Base-by-base conservation (phyloP, 176 grass and related monocot genomes). In the Chloris gayana region DNA sequence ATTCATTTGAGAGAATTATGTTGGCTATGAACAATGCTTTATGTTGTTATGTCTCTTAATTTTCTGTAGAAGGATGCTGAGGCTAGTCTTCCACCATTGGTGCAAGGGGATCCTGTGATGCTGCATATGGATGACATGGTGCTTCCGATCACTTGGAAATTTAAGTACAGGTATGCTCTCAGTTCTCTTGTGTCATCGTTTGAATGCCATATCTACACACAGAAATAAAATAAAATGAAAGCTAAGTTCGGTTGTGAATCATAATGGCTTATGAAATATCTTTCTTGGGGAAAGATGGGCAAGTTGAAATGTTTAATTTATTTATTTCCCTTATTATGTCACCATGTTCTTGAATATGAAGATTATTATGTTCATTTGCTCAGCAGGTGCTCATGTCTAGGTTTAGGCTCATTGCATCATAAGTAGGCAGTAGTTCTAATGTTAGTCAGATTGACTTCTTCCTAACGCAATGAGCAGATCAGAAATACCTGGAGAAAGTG, bases 11-110 rank as follows among this genome's bases (percentile, higher is more conserved):
- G 54, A 84, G 35, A 71, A 63, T 39, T 34, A 12, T 69, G 33
- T 37, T 44, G 64, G 4, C 32, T 68, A 21, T 74, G 42, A 75
- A 64, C 71, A 64, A 80, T 42, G 9, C 42, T 84, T 68, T 69
- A 56, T 75, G 32, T 22, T 17, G 14, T 70, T 34, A 53, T 34
- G 11, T 26, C 22, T 51, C 12, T 82, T 34, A 47, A 14, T 57
- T 45, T 56, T 77, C 72, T 87, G 65, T 83, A 98, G 95, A 98
- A 90, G 78, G 91, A 98, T 67, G 92, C 90, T 75, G 95, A 98
- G 79, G 77, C 90, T 87, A 85, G 91, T 78, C 84, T 98, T 75
- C 95, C 95, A 80, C 85, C 88, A 50, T 81, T 98, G 67, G 63
- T 84, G 67, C 83, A 91, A 80, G 90, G 92, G 78, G 92, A 98